phyloP scores from a whole-genome alignment of 106 monocot genomes.

The Amphibolis antarctica region DNA sequence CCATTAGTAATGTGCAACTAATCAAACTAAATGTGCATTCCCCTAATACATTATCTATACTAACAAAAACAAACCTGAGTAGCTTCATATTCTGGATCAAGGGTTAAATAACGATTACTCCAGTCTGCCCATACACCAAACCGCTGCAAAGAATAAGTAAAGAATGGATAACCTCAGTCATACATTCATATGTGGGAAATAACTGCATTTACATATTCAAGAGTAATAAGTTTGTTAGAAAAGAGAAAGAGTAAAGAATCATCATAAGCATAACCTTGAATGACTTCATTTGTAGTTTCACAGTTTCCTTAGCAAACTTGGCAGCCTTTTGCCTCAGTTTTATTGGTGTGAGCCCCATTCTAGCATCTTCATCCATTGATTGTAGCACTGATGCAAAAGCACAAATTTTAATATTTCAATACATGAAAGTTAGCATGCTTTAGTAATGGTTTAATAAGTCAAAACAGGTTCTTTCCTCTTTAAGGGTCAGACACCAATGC shows the following conservation, averaged over 20 bases:
- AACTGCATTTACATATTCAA: not conserved
- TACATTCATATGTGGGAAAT: not conserved
- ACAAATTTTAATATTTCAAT: not conserved
- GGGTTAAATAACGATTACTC: slow-evolving; percentile 85
- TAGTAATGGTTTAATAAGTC: too few relatives aligned
- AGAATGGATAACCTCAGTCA: not conserved
- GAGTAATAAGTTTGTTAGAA: not conserved
- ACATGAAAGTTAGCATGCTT: too few relatives aligned
- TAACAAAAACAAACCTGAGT: slow-evolving; percentile 91
- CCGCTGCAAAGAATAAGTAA: slow-evolving; percentile 39
- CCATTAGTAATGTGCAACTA: too few relatives aligned
- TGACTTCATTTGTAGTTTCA: slow-evolving; percentile 78
- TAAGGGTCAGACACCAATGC: too few relatives aligned
- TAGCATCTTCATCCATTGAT: slow-evolving; percentile 74
- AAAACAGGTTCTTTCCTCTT: too few relatives aligned
- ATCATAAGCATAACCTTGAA: slow-evolving; percentile 56
- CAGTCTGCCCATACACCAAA: slow-evolving; percentile 98
- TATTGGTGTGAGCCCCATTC: slow-evolving; percentile 73
- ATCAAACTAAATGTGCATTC: too few relatives aligned
- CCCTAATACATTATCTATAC: too few relatives aligned
- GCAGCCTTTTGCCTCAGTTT: slow-evolving; percentile 83
- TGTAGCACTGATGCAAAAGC: slow-evolving; percentile 63
- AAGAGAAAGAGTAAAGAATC: not conserved
- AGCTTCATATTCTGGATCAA: slow-evolving; percentile 97
- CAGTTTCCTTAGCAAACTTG: slow-evolving; percentile 86